Evolutionary conservation across 345 rosid genomes (phyloP).

Genomic region (Pelargonium nanum): DNA sequence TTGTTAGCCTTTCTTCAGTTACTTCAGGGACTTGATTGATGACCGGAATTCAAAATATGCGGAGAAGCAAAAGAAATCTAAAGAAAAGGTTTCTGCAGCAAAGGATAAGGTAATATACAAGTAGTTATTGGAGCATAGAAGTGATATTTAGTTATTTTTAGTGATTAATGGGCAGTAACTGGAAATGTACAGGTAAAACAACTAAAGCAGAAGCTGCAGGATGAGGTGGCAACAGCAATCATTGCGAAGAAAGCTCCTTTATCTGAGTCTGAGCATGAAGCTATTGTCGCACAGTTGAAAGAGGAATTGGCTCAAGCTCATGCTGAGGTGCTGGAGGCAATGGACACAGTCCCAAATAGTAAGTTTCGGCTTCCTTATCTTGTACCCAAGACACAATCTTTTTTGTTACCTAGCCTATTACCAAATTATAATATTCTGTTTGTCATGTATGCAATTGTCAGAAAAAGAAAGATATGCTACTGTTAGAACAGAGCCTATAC

Average conservation of each 20-base stretch:
- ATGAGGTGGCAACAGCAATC: constrained; percentile 49
- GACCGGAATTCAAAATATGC: constrained; percentile 28
- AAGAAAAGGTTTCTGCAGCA: constrained; percentile 37
- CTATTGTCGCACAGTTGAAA: constrained; percentile 35
- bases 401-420: constrained; percentile 2
- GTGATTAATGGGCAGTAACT: background rate
- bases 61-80: constrained; percentile 43
- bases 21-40: constrained; percentile 51
- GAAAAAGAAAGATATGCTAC: constrained; percentile 44
- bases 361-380: constrained; percentile 6
- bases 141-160: background rate
- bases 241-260: constrained; percentile 32
- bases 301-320: constrained; percentile 40
- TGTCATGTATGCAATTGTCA: constrained; percentile 16
- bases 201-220: constrained; percentile 38
- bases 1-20: constrained; percentile 18
- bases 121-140: background rate
- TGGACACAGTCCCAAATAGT: constrained; percentile 32
- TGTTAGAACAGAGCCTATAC: constrained; percentile 50
- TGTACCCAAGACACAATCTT: background rate
- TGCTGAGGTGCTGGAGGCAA: constrained; percentile 34
- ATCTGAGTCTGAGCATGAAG: constrained; percentile 35
- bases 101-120: constrained; percentile 47
- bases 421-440: background rate
- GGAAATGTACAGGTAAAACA: constrained; percentile 39